A percentile compares a stretch with the other conserved stretches of the same genome.
Conservation (phyloP, 805 yeast species). For the Danielozyma ontarioensis region DNA sequence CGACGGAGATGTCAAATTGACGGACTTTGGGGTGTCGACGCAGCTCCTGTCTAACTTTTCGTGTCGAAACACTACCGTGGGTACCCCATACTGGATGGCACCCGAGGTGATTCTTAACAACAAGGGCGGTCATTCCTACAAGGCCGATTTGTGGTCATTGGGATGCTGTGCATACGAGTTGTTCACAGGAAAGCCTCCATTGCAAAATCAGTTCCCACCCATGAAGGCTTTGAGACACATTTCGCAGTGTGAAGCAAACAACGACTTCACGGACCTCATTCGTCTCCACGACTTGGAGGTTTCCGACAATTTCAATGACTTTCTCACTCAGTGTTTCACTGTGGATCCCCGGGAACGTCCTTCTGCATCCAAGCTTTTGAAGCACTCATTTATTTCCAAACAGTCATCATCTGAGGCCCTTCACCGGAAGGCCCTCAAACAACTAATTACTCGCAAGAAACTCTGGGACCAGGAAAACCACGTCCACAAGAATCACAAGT, state of each 20-base stretch:
- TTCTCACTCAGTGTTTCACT: conserved; percentile 28
- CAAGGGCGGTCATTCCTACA: conserved; percentile 49
- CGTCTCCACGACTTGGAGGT: conserved; percentile 18
- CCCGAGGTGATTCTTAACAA: conserved; percentile 55
- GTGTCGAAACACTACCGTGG: conserved; percentile 42
- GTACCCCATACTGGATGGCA: conserved; percentile 65
- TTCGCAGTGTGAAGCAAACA: conserved; percentile 22
- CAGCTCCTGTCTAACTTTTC: conserved; percentile 39
- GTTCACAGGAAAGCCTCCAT: conserved; percentile 69
- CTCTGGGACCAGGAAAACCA: conserved; percentile 38
- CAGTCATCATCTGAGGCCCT: conserved; percentile 6
- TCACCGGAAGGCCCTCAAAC: conserved; percentile 16
- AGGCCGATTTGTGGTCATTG: conserved; percentile 76
- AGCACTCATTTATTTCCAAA: conserved; percentile 28
- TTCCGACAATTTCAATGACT: conserved; percentile 22
- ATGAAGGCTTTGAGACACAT: conserved; percentile 41
- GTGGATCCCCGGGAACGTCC: conserved; percentile 27
- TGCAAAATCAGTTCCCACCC: conserved; percentile 36
- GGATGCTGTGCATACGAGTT: conserved; percentile 77
- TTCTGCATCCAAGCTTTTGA: conserved; percentile 26
- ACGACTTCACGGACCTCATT: conserved; percentile 27
- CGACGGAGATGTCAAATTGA: conserved; percentile 36
- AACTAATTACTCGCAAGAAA: conserved; percentile 29
- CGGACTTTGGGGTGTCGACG: conserved; percentile 43
- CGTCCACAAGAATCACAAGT: conserved; percentile 22